Conservation (phyloP, 305 asterid species). For the Euphrasia arctica region DNA sequence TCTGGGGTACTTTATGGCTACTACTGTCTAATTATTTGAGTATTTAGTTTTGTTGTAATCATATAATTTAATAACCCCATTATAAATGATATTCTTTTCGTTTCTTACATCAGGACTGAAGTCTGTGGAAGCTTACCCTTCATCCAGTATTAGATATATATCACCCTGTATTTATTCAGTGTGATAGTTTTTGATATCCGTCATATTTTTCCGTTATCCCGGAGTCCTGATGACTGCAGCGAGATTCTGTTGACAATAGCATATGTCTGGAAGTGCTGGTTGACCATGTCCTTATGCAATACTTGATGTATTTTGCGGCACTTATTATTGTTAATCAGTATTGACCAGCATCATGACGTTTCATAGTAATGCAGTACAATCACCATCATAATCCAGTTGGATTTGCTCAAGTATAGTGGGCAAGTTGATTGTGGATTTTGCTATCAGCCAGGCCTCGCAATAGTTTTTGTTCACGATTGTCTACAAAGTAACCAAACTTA, state of each 20-base stretch:
- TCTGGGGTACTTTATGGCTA: slow-evolving; percentile 34
- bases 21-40: too few relatives aligned
- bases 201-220: not conserved
- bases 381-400: slow-evolving; percentile 6
- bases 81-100: too few relatives aligned
- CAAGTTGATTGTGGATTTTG: slow-evolving; percentile 6
- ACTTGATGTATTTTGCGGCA: not conserved
- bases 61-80: too few relatives aligned
- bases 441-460: not conserved
- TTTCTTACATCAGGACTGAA: too few relatives aligned
- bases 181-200: slow-evolving; percentile 1
- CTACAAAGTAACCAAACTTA: not conserved
- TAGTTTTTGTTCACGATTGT: not conserved
- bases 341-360: not conserved
- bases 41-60: too few relatives aligned
- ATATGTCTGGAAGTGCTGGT: not conserved
- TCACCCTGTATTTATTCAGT: not conserved
- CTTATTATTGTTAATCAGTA: not conserved
- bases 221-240: not conserved
- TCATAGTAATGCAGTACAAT: too few relatives aligned
- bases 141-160: slow-evolving; percentile 31
- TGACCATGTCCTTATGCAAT: not conserved
- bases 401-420: not conserved
- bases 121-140: not conserved
- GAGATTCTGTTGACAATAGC: not conserved